Conservation (phyloP, 1,139 yeast genomes). For the Suhomyces ambrosiae region DNA sequence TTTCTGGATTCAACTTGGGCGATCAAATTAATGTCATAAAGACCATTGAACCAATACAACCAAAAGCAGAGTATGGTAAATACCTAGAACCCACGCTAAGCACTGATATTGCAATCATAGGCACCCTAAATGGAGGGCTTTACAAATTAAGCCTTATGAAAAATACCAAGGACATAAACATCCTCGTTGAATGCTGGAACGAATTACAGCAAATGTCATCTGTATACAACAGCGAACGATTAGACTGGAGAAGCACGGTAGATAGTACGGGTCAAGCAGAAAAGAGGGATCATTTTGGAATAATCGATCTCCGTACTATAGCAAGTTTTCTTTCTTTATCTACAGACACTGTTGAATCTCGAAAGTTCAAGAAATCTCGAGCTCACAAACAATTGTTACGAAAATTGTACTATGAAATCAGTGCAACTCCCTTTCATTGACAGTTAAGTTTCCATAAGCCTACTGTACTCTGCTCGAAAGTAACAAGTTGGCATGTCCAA, state of each 20-base stretch:
- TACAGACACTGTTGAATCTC: neutral
- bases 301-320: slow-evolving; percentile 3
- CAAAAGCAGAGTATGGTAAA: neutral
- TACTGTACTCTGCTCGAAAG: no score
- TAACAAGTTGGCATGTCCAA: no score
- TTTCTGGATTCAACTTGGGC: slow-evolving; percentile 30
- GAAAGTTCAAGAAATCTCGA: slow-evolving; percentile 2
- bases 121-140: slow-evolving; percentile 42
- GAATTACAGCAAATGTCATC: slow-evolving; percentile 4
- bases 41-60: slow-evolving; percentile 4
- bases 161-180: slow-evolving; percentile 2
- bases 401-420: slow-evolving; percentile 5
- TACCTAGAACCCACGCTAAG: neutral
- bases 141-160: slow-evolving; percentile 19
- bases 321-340: neutral
- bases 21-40: slow-evolving; percentile 35
- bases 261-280: slow-evolving; percentile 7
- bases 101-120: slow-evolving; percentile 26
- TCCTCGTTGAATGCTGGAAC: slow-evolving; percentile 1
- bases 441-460: no score
- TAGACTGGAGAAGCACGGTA: slow-evolving; percentile 10
- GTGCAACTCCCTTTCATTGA: neutral
- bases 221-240: neutral
- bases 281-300: slow-evolving; percentile 8
- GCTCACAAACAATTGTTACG: slow-evolving; percentile 7